Evolutionary conservation across 305 asterid species (phyloP).

Genomic region (Fraxinus velutina): DNA sequence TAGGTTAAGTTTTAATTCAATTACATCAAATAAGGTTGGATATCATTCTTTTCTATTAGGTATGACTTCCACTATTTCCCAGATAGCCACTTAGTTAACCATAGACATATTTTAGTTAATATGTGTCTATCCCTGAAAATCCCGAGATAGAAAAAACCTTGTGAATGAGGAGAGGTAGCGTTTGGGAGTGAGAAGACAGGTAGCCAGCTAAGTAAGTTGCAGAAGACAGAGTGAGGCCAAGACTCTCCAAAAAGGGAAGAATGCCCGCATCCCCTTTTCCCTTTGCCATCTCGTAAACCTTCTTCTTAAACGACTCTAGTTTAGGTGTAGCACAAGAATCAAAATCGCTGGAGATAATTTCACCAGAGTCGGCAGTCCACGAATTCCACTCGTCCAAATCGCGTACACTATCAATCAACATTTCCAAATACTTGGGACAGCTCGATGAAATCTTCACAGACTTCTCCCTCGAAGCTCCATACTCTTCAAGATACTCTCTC

Average conservation of each 20-base stretch:
- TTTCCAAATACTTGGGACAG: slow-evolving; percentile 57
- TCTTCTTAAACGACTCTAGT: slow-evolving; percentile 36
- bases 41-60: background rate
- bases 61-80: background rate
- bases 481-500: slow-evolving; percentile 45
- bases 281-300: slow-evolving; percentile 60
- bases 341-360: slow-evolving; percentile 16
- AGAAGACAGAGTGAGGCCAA: slow-evolving; percentile 69
- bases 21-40: background rate
- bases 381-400: slow-evolving; percentile 74
- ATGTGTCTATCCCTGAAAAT: background rate
- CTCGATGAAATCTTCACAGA: slow-evolving; percentile 51
- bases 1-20: background rate
- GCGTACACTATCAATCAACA: slow-evolving; percentile 58
- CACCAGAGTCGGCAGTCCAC: slow-evolving; percentile 25
- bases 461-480: slow-evolving; percentile 55
- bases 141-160: slow-evolving; percentile 42
- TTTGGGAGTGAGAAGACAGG: slow-evolving; percentile 44
- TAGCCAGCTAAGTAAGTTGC: slow-evolving; percentile 72
- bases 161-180: slow-evolving; percentile 55
- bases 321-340: slow-evolving; percentile 18
- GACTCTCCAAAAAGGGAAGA: slow-evolving; percentile 81
- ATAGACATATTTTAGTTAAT: background rate
- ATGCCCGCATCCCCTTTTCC: slow-evolving; percentile 77
- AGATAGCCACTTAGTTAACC: background rate